Base-by-base conservation (phyloP, 805 yeast genomes). In the Yamadazyma laniorum region DNA sequence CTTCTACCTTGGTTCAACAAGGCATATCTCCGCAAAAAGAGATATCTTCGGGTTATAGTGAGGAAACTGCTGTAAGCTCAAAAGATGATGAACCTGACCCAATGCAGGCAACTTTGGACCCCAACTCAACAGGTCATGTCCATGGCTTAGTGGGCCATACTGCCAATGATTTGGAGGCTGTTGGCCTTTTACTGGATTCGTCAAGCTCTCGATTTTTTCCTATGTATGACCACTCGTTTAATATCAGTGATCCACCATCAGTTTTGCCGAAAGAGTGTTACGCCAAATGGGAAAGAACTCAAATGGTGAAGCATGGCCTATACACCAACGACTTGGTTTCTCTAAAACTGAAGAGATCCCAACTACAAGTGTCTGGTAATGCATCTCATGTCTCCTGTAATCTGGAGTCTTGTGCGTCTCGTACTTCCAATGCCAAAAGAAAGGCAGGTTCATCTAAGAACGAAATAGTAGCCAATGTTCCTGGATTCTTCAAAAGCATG, bases 251-350 rank as follows among this genome's bases (percentile, higher is more conserved):
- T 5, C 53, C 52, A 14, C 49, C 51, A 2, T 32, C 42, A 19
- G 19, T 16, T 8, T 33, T 45, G 4, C 50, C 52, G n/a, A 42
- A 40, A 17, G 34, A 39, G 4, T 17, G 35, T 7, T 42, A 44
- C 29, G 43, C 40, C 1, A 51, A 51, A 39, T 49, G 52, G 52
- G 51, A 51, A 32, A 45, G 55, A 33, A 51, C 48, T 8, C 52
- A 49, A 34, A 45, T 48, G 45, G 29, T 49, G 26, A 44, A 45
- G 34, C 45, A 49, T 18, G 37, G 44, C 6, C 53, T 48, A 5
- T 42, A 45, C 6, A 43, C 35, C 11, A 22, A 45, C 18, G 35
- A 32, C 14, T 38, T 45, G 21, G 25, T 11, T 17, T 29, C 23
- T 23, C 29, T 45, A 21, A 35, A 31, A 18, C 22, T 36, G 12